These are phyloP conservation scores for Aureobasidium sp. DNA, from an alignment of 2,329 filamentous ascomycete species.

Conservation along the genomic window DNA sequence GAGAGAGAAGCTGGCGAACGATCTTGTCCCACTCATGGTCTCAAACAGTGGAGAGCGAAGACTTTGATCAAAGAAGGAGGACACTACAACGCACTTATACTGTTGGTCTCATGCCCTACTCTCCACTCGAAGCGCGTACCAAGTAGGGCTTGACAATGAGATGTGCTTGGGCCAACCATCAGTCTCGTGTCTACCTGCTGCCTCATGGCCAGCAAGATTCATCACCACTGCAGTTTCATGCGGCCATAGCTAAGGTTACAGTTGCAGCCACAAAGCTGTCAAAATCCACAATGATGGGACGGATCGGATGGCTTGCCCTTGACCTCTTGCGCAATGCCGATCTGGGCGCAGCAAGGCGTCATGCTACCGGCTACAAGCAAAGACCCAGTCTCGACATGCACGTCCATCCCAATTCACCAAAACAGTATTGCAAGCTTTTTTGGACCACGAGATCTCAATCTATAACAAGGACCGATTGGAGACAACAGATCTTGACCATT, in stretches of 20 bases:
- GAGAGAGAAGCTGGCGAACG: too few relatives aligned
- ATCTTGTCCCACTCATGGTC: neutral
- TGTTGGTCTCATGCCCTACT: neutral
- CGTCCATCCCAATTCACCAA: neutral
- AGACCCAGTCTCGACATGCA: neutral
- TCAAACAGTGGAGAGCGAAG: neutral
- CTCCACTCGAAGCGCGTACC: neutral
- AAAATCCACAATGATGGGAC: neutral
- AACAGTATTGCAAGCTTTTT: neutral
- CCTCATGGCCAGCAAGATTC: neutral
- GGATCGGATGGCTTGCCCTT: neutral
- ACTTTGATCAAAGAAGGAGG: neutral
- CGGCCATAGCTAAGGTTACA: neutral
- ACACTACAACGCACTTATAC: neutral
- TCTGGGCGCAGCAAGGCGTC: neutral
- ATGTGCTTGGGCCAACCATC: neutral
- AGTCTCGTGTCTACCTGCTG: neutral
- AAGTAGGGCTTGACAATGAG: neutral
- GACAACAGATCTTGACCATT: neutral
- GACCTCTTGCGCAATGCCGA: neutral
- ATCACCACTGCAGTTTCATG: neutral
- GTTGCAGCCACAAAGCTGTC: neutral
- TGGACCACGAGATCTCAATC: neutral
- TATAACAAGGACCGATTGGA: neutral
- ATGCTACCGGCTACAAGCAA: neutral